Percentiles rank a stretch among this genome's conserved stretches.
Conservation (phyloP, 2,329 filamentous ascomycete species). For the Aureobasidium sp. region DNA sequence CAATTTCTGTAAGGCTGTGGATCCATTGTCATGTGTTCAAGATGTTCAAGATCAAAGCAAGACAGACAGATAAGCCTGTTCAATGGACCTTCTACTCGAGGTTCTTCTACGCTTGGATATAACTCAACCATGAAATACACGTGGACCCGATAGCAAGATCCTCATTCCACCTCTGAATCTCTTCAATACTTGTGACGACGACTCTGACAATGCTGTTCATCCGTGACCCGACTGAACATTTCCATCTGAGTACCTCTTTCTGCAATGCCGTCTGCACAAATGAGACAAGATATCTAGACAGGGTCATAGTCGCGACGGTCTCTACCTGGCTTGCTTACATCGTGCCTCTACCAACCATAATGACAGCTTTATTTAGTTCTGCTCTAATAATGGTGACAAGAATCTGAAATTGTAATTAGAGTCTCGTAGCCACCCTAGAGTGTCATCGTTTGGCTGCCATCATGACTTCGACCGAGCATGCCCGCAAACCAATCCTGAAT, state of each 20-base stretch:
- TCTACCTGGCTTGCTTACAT: constrained; percentile 47
- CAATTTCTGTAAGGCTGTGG: neutral
- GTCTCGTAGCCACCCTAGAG: constrained; percentile 50
- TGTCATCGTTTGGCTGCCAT: constrained; percentile 42
- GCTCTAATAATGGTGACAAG: constrained; percentile 54
- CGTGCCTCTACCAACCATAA: constrained; percentile 44
- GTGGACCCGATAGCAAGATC: no score
- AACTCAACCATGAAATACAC: neutral
- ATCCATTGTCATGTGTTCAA: neutral
- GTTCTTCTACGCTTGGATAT: neutral
- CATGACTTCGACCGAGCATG: constrained; percentile 45
- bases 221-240: neutral
- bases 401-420: constrained; percentile 45
- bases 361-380: constrained; percentile 37
- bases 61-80: no score
- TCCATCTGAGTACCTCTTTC: neutral
- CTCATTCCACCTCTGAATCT: no score
- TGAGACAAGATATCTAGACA: neutral
- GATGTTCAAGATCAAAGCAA: no score
- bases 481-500: constrained; percentile 40
- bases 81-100: neutral
- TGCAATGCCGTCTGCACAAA: no score
- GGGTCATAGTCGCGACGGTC: constrained; percentile 49
- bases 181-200: no score
- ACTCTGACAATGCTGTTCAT: no score